Percentiles rank a stretch among this genome's conserved stretches.
These are phyloP conservation scores for Neonectria coccinea DNA, from an alignment of 2,329 filamentous ascomycete species.

Conservation along the genomic window DNA sequence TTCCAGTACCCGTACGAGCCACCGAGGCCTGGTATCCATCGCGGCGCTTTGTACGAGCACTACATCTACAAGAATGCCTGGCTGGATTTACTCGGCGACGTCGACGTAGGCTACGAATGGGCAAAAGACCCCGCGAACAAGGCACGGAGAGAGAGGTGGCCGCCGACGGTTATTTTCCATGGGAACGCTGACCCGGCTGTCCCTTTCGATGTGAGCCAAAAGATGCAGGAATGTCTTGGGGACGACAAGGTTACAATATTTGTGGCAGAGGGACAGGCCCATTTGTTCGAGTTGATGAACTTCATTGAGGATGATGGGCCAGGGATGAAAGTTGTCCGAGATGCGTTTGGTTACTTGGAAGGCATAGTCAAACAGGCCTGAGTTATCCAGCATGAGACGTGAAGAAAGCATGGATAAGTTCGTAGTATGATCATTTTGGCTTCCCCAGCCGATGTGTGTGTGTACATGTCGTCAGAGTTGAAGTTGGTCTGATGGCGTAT, in stretches of 20 bases:
- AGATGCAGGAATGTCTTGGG: constrained; percentile 44
- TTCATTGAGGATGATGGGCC: constrained; percentile 48
- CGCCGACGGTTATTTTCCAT: constrained; percentile 51
- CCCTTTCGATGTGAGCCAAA: constrained; percentile 43
- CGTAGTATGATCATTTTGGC: background rate
- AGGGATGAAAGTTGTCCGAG: constrained; percentile 45
- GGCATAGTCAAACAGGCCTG: constrained; percentile 27
- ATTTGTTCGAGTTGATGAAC: constrained; percentile 47
- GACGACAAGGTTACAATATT: constrained; percentile 44
- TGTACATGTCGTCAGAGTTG: background rate
- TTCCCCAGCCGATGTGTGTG: background rate
- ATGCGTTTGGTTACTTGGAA: constrained; percentile 42
- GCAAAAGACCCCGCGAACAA: constrained; percentile 29
- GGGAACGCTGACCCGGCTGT: constrained; percentile 48
- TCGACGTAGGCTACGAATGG: constrained; percentile 51
- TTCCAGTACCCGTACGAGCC: constrained; percentile 26
- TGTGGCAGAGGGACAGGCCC: constrained; percentile 43
- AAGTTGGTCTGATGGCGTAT: background rate
- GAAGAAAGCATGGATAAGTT: background rate
- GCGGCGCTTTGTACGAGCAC: constrained; percentile 50
- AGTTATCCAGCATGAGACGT: background rate
- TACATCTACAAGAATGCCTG: constrained; percentile 49
- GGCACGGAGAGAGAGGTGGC: constrained; percentile 43
- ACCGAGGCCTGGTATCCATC: background rate
- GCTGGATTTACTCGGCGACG: constrained; percentile 41